phyloP scores from a whole-genome alignment of 257 asterid genomes.

The Jacaranda mimosifolia region DNA sequence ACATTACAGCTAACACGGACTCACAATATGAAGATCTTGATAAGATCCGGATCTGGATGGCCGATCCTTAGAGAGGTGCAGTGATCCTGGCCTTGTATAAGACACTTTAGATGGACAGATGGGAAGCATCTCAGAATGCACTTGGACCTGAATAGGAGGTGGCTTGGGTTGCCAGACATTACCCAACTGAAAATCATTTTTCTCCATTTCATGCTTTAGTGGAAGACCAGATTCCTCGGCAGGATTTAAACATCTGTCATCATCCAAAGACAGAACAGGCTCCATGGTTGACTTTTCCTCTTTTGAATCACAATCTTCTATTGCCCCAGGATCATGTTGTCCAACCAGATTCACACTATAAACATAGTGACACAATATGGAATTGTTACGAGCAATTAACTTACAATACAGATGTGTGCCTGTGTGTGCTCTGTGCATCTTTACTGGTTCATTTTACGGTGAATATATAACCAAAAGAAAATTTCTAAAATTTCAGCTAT shows the following conservation, averaged over 20 bases:
- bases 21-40: constrained; percentile 93
- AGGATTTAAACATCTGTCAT: constrained; percentile 72
- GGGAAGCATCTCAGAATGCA: constrained; percentile 70
- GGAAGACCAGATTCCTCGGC: constrained; percentile 57
- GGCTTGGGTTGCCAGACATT: constrained; percentile 85
- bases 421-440: constrained; percentile 3
- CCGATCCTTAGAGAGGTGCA: constrained; percentile 61
- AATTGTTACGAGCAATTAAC: constrained; percentile 37
- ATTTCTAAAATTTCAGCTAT: constrained; percentile 4
- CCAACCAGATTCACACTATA: constrained; percentile 75
- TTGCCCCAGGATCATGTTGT: constrained; percentile 46
- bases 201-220: constrained; percentile 53
- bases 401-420: constrained; percentile 11
- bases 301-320: constrained; percentile 46
- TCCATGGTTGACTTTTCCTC: constrained; percentile 68
- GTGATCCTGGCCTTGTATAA: constrained; percentile 95
- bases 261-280: constrained; percentile 83
- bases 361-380: constrained; percentile 48
- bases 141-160: constrained; percentile 91
- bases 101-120: constrained; percentile 90
- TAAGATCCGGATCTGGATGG: constrained; percentile 65
- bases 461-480: not conserved
- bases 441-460: not conserved
- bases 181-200: constrained; percentile 59
- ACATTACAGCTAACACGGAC: constrained; percentile 40